Base-by-base conservation (phyloP, 352 stramenopile genomes). In the Phytophthora parvispora region DNA sequence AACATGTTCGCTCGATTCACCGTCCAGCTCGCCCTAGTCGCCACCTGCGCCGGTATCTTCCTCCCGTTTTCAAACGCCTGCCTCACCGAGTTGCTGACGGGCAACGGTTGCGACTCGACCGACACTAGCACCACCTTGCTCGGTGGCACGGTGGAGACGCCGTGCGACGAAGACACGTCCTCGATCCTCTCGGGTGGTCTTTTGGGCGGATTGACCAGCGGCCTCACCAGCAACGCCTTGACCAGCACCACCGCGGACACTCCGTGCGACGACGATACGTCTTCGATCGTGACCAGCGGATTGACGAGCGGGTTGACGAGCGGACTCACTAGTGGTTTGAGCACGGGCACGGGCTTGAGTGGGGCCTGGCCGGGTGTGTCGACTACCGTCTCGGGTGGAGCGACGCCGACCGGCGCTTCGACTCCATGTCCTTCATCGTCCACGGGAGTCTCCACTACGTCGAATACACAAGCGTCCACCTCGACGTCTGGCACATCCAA, bases 1-100 rank as follows among this genome's bases (percentile, higher is more conserved):
- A 72, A 60, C 16, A 67, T 63, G 67, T 18, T 75, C 36, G 27
- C 40, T 72, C 55, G 56, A n/a, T 55, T 20, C 56, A 32, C 25
- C 50, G 28, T 63, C 36, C 61, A 69, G 50, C 25, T 72, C 59
- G 43, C 28, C 24, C n/a, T 75, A n/a, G 50, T 62, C 50, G 55
- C 51, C 6, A 52, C 49, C 27, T 54, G 49, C 22, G 51, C 53
- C 18, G 40, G 24, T 53, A 28, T 60, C 18, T 56, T 60, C 27
- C 38, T 45, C 40, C 48, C 36, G 18, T 43, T 60, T n/a, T 59
- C 61, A 2, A 60, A 70, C 15, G 67, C 67, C n/a, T 71, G 61
- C 36, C 56, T 69, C 40, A 70, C 63, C 20, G 67, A 22, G 28
- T 63, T 63, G 24, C 24, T 75, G 7, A 59, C 61, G 29, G 49